phyloP scores from a whole-genome alignment of 345 rosid genomes.

The Chamaenerion angustifolium region DNA sequence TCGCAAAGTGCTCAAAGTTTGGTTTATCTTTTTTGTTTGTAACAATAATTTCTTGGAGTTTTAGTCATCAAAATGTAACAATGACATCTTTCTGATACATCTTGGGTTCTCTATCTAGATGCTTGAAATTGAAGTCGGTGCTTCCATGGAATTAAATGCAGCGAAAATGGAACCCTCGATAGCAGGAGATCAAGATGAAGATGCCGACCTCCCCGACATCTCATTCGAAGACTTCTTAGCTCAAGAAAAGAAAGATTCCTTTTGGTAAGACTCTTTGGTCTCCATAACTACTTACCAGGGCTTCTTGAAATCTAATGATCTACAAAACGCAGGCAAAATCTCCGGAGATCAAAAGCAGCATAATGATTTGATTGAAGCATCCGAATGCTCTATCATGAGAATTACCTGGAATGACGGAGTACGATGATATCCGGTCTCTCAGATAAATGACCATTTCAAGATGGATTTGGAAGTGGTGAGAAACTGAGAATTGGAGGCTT shows the following conservation, averaged over 20 bases:
- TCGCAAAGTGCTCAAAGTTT: too few species aligned
- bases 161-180: conserved; percentile 9
- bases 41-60: too few species aligned
- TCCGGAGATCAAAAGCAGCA: conserved; percentile 42
- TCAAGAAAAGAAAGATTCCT: conserved; percentile 78
- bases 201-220: conserved; percentile 41
- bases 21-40: too few species aligned
- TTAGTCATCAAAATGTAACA: neutral
- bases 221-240: conserved; percentile 86
- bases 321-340: conserved; percentile 49
- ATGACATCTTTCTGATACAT: conserved; percentile 4
- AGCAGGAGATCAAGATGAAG: conserved; percentile 21
- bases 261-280: conserved; percentile 41
- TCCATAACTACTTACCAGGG: neutral
- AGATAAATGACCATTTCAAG: too few species aligned
- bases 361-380: conserved; percentile 5
- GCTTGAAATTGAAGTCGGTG: conserved; percentile 63
- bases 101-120: conserved; percentile 27
- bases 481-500: too few species aligned
- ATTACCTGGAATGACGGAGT: too few species aligned
- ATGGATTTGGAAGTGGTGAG: too few species aligned
- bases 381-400: too few species aligned
- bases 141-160: conserved; percentile 42
- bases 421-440: too few species aligned
- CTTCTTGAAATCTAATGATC: neutral